Evolutionary conservation across 805 yeast genomes (phyloP).

Genomic region (Starmera pachycereana): DNA sequence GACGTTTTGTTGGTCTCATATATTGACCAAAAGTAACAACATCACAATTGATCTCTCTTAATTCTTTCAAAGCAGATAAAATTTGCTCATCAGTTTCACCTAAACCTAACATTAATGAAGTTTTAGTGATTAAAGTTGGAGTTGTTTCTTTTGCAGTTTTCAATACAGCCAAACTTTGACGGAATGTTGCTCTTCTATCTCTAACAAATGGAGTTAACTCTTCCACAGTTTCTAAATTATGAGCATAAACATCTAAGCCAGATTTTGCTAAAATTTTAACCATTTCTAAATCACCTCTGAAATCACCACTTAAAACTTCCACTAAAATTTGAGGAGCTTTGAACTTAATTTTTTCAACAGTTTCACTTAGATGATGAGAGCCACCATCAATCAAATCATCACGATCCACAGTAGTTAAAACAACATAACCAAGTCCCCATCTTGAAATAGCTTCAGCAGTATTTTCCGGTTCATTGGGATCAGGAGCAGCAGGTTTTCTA

Average conservation of each 20-base stretch:
- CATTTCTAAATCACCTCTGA: conserved; percentile 79
- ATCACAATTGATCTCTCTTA: conserved; percentile 72
- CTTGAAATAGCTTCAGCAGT: conserved; percentile 95
- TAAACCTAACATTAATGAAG: conserved; percentile 92
- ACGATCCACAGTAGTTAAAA: conserved; percentile 93
- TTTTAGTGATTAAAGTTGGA: conserved; percentile 76
- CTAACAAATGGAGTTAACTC: conserved; percentile 89
- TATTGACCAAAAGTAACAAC: conserved; percentile 98
- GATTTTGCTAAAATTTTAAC: conserved; percentile 72
- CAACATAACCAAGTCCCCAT: conserved; percentile 98
- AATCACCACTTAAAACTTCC: conserved; percentile 92
- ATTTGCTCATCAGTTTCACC: conserved; percentile 95
- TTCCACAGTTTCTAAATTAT: conserved; percentile 94
- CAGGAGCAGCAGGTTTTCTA: conserved; percentile 79
- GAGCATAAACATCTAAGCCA: conserved; percentile 95
- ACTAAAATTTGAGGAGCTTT: conserved; percentile 89
- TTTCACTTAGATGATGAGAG: conserved; percentile 78
- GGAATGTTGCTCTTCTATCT: conserved; percentile 93
- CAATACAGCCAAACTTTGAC: conserved; percentile 75
- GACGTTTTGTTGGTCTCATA: conserved; percentile 98
- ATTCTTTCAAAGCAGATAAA: conserved; percentile 59
- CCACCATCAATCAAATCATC: conserved; percentile 95
- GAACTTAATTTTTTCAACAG: conserved; percentile 72
- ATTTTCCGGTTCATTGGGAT: conserved; percentile 94
- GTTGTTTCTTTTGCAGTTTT: conserved; percentile 70